These are phyloP conservation scores for Protea cynaroides DNA, from an alignment of 164 flowering plant genomes.

Conservation along the genomic window DNA sequence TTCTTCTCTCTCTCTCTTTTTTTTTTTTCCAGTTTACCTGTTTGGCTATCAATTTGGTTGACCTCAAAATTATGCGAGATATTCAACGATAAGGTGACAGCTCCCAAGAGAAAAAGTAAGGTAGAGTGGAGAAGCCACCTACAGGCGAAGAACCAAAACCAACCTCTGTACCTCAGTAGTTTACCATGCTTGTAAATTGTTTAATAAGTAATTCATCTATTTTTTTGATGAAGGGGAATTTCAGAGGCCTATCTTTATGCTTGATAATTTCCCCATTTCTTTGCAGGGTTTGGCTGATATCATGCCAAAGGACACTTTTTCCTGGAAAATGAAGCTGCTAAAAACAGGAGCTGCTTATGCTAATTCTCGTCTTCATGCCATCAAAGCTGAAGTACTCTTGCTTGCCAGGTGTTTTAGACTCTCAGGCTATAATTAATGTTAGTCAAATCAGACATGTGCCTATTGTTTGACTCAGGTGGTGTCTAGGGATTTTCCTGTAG, in stretches of 20 bases:
- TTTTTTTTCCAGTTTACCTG: too few relatives aligned
- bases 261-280: slow-evolving; percentile 1
- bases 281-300: slow-evolving; percentile 66
- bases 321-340: slow-evolving; percentile 86
- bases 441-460: too few relatives aligned
- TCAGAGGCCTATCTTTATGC: background rate
- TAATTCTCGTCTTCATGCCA: slow-evolving; percentile 96
- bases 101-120: too few relatives aligned
- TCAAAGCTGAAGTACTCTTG: slow-evolving; percentile 90
- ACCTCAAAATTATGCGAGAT: too few relatives aligned
- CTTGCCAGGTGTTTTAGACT: slow-evolving; percentile 63
- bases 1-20: too few relatives aligned
- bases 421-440: background rate
- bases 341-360: slow-evolving; percentile 80
- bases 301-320: slow-evolving; percentile 74
- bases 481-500: too few relatives aligned
- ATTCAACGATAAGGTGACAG: too few relatives aligned
- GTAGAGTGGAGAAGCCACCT: too few relatives aligned
- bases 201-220: background rate
- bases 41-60: too few relatives aligned
- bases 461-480: too few relatives aligned
- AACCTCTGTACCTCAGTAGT: too few relatives aligned
- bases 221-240: background rate
- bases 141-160: too few relatives aligned
- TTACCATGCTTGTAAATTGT: background rate